Percentiles rank a stretch among this genome's conserved stretches.
These are phyloP conservation scores for Gracilaria caudata DNA, from an alignment of 23 red algal genomes.

Conservation along the genomic window DNA sequence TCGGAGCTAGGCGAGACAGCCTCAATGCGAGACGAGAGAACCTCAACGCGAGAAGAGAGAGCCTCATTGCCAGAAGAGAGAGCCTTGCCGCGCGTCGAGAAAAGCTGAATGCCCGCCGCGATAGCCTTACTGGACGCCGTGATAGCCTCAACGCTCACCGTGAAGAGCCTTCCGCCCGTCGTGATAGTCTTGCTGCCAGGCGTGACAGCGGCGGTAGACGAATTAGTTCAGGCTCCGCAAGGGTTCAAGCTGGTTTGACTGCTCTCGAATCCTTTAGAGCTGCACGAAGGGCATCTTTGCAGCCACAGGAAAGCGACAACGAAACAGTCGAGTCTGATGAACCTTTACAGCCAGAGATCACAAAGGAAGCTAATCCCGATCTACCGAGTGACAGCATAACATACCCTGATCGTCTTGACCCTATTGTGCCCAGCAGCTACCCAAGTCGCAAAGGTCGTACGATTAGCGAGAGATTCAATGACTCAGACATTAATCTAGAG, in stretches of 20 bases:
- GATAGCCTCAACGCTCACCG: neutral
- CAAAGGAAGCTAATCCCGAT: neutral
- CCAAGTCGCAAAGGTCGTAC: constrained; percentile 5
- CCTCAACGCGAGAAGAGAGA: neutral
- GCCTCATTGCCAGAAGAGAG: neutral
- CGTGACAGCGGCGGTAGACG: constrained; percentile 15
- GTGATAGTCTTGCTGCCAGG: constrained; percentile 14
- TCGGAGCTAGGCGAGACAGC: constrained; percentile 1
- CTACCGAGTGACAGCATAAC: constrained; percentile 9
- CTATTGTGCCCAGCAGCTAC: constrained; percentile 13
- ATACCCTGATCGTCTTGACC: constrained; percentile 36
- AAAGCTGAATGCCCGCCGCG: neutral
- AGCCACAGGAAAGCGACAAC: constrained; percentile 10
- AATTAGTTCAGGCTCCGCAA: constrained; percentile 10
- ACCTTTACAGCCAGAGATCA: neutral
- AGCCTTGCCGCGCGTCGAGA: neutral
- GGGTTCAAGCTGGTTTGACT: constrained; percentile 8
- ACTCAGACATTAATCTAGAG: constrained; percentile 38
- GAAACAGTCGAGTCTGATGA: neutral
- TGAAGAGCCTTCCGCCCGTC: neutral
- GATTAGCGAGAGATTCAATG: constrained; percentile 38
- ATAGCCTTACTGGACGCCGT: neutral
- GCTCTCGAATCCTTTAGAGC: constrained; percentile 55
- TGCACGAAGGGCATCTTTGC: constrained; percentile 39
- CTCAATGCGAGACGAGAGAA: neutral